These are phyloP conservation scores for Pichia ethanolica DNA, from an alignment of 805 yeast species.

Conservation along the genomic window DNA sequence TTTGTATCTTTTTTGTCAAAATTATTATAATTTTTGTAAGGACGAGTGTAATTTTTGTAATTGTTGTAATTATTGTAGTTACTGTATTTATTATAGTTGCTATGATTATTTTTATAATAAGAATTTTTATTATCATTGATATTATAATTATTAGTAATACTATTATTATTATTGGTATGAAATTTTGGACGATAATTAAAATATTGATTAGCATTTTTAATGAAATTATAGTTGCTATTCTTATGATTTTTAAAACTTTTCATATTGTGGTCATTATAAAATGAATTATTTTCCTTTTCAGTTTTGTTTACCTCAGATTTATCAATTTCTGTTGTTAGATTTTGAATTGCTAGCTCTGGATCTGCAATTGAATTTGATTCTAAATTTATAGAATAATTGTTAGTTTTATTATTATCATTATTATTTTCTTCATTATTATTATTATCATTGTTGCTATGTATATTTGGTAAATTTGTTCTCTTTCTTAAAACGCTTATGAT, in stretches of 20 bases:
- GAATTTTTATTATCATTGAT: not conserved
- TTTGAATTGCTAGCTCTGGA: not conserved
- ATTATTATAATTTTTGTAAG: no score
- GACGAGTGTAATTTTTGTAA: no score
- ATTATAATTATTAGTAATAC: no score
- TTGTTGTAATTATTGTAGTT: no score
- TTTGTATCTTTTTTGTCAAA: no score
- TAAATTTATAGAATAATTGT: no score
- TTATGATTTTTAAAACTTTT: not conserved
- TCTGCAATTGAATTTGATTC: not conserved
- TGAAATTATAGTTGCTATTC: slow-evolving; percentile 1
- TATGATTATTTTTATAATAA: no score
- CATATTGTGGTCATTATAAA: not conserved
- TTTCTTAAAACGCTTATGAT: slow-evolving; percentile 63
- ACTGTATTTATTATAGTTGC: not conserved
- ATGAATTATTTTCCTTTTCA: not conserved
- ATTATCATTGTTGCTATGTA: slow-evolving; percentile 22
- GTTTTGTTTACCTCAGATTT: not conserved
- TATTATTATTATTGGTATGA: no score
- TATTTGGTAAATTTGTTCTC: slow-evolving; percentile 65
- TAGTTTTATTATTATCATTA: no score
- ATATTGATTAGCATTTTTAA: not conserved
- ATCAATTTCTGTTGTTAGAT: not conserved
- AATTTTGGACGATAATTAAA: not conserved
- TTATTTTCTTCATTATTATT: not conserved